Conservation (phyloP, 495 filamentous ascomycete genomes). For the Articulospora tetracladia region DNA sequence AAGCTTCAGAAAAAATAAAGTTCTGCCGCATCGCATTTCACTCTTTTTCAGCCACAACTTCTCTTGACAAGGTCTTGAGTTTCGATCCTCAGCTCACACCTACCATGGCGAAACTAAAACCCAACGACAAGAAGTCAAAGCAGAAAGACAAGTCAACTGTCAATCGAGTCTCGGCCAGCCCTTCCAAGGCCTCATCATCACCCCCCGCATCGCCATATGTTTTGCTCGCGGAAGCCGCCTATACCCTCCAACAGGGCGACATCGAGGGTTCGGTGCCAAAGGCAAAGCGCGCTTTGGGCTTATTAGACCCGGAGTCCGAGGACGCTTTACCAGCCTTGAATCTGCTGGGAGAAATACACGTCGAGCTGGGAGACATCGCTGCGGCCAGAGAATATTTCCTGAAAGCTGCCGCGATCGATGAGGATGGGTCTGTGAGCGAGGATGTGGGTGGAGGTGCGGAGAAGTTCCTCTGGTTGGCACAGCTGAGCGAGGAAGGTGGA, state of each 20-base stretch:
- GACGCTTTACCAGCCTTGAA: constrained; percentile 62
- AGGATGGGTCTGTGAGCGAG: constrained; percentile 55
- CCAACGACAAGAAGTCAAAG: constrained; percentile 27
- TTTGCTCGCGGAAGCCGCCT: constrained; percentile 64
- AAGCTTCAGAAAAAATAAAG: background rate
- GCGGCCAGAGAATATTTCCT: constrained; percentile 65
- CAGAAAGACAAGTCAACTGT: constrained; percentile 33
- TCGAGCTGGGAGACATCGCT: constrained; percentile 79
- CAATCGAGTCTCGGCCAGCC: constrained; percentile 16
- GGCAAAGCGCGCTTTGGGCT: constrained; percentile 57
- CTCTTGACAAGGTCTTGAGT: no score
- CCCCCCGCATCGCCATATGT: constrained; percentile 36
- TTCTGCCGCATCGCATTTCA: background rate
- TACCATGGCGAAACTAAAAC: constrained; percentile 27
- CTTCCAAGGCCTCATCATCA: constrained; percentile 24
- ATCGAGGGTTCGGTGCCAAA: constrained; percentile 62
- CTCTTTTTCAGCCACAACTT: background rate
- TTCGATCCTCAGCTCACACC: background rate
- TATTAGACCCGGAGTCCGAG: constrained; percentile 31
- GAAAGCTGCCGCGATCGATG: constrained; percentile 67
- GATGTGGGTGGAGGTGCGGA: constrained; percentile 67
- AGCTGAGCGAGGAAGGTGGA: constrained; percentile 85
- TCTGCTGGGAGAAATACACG: constrained; percentile 75
- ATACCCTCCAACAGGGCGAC: constrained; percentile 66
- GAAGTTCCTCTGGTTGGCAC: constrained; percentile 94